Base-by-base conservation (phyloP, 2,329 filamentous ascomycete species). In the Epichloe brachyelytri region DNA sequence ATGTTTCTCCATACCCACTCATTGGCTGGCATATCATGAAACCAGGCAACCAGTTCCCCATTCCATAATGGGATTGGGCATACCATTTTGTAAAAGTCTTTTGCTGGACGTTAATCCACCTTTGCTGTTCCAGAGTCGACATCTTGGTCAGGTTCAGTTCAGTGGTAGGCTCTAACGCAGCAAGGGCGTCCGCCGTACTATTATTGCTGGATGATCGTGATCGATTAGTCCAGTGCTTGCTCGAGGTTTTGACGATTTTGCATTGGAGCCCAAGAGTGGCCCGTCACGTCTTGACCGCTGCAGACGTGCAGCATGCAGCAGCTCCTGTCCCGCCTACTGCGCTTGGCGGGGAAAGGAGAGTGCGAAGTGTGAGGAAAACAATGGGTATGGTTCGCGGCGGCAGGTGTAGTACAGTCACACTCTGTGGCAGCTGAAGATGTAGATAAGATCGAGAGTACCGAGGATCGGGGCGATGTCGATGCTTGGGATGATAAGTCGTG, bases 51-150 rank as follows among this genome's bases (percentile, higher is more conserved):
- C 19, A 8, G 14, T n/a, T 30, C 10, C 30, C 19, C n/a, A 5
- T 12, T 3, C 6, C 15, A 17, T 38, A 3, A 14, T 7, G 10
- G 17, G 8, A 19, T 19, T 3, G 20, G 37, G 43, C 59, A 43
- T 62, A 71, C 70, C 93, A 98, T 87, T 97, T 98, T 53, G 90
- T 95, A 70, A 98, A 98, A 30, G 93, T 98, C 79, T 97, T 98
- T 70, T 97, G 86, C 75, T 97, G 91, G 70, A 95, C 89, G 64
- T 76, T 82, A 61, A 85, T 77, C 81, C 81, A 85, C 66, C 76
- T 74, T 67, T 83, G 78, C 69, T 83, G 78, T 65, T 81, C 78
- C 57, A 76, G 70, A 65, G 73, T 80, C 52, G 78, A 79, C 80
- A 83, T 84, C 67, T 72, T 82, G 62, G 69, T 69, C 56, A 75